These are phyloP conservation scores for Penicillium janthinellum DNA, from an alignment of 2,329 filamentous ascomycete genomes.

Conservation along the genomic window DNA sequence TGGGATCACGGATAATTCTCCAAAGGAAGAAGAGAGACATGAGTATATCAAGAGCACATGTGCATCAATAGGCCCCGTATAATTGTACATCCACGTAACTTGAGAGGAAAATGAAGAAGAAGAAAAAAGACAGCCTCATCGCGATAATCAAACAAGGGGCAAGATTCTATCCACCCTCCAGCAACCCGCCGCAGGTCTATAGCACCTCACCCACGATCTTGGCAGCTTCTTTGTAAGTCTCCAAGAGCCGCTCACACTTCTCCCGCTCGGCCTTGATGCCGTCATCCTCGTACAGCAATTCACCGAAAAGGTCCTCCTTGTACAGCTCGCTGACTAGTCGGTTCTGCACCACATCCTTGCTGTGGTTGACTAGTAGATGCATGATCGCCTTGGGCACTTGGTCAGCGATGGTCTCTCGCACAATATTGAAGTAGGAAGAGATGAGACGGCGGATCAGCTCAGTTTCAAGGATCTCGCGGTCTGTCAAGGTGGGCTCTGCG, in stretches of 20 bases:
- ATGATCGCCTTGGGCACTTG: conserved; percentile 98
- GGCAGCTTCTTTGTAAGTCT: conserved; percentile 94
- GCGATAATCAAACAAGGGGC: conserved; percentile 18
- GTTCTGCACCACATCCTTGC: conserved; percentile 97
- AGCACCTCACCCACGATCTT: conserved; percentile 98
- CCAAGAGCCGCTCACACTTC: conserved; percentile 95
- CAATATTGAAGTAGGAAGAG: conserved; percentile 98
- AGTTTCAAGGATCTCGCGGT: conserved; percentile 95
- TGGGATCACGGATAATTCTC: background rate
- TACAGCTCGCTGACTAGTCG: conserved; percentile 93
- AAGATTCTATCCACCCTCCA: background rate
- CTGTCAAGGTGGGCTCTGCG: conserved; percentile 84
- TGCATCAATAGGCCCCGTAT: conserved; percentile 16
- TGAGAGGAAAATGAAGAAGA: conserved; percentile 1
- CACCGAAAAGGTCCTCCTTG: conserved; percentile 85
- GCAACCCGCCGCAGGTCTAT: conserved; percentile 47
- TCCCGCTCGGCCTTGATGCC: conserved; percentile 95
- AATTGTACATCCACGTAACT: conserved; percentile 29
- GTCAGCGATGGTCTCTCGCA: conserved; percentile 96
- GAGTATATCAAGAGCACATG: conserved; percentile 19
- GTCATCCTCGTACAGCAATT: conserved; percentile 96
- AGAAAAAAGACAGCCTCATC: conserved; percentile 11
- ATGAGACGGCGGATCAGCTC: conserved; percentile 96
- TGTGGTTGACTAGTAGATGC: conserved; percentile 97
- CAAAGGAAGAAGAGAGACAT: background rate